These are phyloP conservation scores for Lunasporangiospora selenospora DNA, from an alignment of 192 early-diverging fungal genomes.

Conservation along the genomic window DNA sequence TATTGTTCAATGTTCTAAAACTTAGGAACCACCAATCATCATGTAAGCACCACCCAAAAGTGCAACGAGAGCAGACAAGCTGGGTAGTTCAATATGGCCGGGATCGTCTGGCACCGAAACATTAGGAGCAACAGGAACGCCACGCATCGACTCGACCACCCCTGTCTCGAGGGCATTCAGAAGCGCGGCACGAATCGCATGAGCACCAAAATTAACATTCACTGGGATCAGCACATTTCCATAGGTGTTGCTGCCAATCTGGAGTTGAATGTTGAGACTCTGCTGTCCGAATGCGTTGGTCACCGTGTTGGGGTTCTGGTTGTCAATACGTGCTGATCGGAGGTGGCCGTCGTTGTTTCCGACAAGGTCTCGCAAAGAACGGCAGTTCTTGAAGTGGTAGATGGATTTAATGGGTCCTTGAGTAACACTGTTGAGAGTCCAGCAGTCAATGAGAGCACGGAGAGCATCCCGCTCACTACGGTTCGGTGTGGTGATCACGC, in stretches of 20 bases:
- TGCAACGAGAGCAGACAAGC: background rate
- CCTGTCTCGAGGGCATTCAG: background rate
- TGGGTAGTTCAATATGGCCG: background rate
- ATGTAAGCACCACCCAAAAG: too few relatives aligned
- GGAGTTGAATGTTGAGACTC: background rate
- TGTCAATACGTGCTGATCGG: background rate
- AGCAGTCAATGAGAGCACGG: constrained; percentile 2
- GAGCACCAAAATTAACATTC: background rate
- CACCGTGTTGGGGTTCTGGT: background rate
- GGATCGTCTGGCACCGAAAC: background rate
- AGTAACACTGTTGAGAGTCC: background rate
- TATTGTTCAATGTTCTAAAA: too few relatives aligned
- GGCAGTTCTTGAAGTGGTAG: background rate
- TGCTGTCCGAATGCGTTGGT: background rate
- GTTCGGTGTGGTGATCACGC: background rate
- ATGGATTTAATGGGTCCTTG: too few relatives aligned
- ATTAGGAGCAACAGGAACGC: background rate
- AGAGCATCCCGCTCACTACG: background rate
- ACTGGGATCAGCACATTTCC: background rate
- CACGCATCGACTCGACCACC: background rate
- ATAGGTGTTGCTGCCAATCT: background rate
- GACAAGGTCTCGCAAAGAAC: background rate
- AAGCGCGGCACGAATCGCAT: constrained; percentile 2
- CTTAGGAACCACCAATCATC: too few relatives aligned
- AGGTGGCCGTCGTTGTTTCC: background rate